These are phyloP conservation scores for Trichoderma gracile DNA, from an alignment of 2,329 filamentous ascomycete species.

Conservation along the genomic window DNA sequence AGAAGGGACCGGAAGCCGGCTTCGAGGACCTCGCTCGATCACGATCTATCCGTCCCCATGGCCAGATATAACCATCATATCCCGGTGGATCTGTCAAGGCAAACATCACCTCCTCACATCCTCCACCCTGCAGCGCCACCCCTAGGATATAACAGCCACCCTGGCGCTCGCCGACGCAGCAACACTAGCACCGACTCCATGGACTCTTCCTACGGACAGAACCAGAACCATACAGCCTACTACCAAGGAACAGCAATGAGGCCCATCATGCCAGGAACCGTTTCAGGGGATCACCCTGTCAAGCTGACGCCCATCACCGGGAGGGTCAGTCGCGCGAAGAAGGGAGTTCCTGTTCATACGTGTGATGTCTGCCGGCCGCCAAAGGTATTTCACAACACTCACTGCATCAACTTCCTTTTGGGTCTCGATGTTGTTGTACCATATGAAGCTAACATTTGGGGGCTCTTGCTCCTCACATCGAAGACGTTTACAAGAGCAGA, in stretches of 20 bases:
- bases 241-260: slow-evolving; percentile 40
- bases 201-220: slow-evolving; percentile 43
- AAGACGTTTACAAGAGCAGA: slow-evolving; percentile 65
- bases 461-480: neutral
- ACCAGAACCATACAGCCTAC: slow-evolving; percentile 31
- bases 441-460: slow-evolving; percentile 17
- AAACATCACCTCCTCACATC: slow-evolving; percentile 38
- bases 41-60: slow-evolving; percentile 40
- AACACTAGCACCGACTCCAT: slow-evolving; percentile 52
- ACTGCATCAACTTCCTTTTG: neutral
- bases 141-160: slow-evolving; percentile 33
- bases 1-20: slow-evolving; percentile 48
- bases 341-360: slow-evolving; percentile 58
- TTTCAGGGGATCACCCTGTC: slow-evolving; percentile 43
- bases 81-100: slow-evolving; percentile 39
- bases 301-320: slow-evolving; percentile 59
- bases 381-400: slow-evolving; percentile 45
- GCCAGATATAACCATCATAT: slow-evolving; percentile 42
- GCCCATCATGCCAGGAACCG: slow-evolving; percentile 42
- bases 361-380: slow-evolving; percentile 54
- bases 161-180: slow-evolving; percentile 43
- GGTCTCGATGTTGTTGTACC: neutral
- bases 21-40: slow-evolving; percentile 37
- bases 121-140: slow-evolving; percentile 34
- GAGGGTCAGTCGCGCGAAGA: slow-evolving; percentile 59